These are phyloP conservation scores for Waltiozyma sp. DNA, from an alignment of 1,139 yeast genomes.

Conservation along the genomic window DNA sequence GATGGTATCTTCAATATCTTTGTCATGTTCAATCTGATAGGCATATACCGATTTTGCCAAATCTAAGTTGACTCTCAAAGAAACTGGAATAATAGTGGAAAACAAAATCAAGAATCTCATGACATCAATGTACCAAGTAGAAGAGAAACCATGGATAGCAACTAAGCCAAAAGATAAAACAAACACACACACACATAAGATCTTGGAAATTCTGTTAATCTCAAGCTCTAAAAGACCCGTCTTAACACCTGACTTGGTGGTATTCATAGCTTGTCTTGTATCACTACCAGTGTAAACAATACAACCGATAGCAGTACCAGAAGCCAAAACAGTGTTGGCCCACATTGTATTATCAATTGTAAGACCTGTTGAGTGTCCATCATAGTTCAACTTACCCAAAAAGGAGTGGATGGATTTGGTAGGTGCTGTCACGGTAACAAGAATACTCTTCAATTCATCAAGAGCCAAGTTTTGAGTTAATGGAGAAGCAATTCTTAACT, in stretches of 20 bases:
- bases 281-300: constrained; percentile 85
- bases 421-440: constrained; percentile 65
- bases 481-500: constrained; percentile 66
- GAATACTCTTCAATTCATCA: constrained; percentile 35
- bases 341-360: constrained; percentile 87
- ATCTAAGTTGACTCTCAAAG: constrained; percentile 86
- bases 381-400: constrained; percentile 55
- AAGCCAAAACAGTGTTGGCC: constrained; percentile 96
- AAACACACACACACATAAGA: constrained; percentile 80
- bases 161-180: constrained; percentile 68
- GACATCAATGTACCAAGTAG: constrained; percentile 79
- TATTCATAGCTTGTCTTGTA: constrained; percentile 90
- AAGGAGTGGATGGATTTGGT: constrained; percentile 75
- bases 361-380: constrained; percentile 51
- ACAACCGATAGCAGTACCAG: constrained; percentile 84
- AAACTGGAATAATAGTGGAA: constrained; percentile 93
- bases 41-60: constrained; percentile 95
- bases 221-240: constrained; percentile 85
- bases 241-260: constrained; percentile 82
- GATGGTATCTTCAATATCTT: constrained; percentile 69
- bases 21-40: constrained; percentile 84
- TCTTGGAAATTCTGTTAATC: constrained; percentile 79
- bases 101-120: constrained; percentile 85
- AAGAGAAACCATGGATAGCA: constrained; percentile 65
- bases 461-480: constrained; percentile 52